Percentiles rank a stretch among this genome's conserved stretches.
Evolutionary conservation across 768 basidiomycete species (phyloP).

Genomic region (Lyophyllum decastes): DNA sequence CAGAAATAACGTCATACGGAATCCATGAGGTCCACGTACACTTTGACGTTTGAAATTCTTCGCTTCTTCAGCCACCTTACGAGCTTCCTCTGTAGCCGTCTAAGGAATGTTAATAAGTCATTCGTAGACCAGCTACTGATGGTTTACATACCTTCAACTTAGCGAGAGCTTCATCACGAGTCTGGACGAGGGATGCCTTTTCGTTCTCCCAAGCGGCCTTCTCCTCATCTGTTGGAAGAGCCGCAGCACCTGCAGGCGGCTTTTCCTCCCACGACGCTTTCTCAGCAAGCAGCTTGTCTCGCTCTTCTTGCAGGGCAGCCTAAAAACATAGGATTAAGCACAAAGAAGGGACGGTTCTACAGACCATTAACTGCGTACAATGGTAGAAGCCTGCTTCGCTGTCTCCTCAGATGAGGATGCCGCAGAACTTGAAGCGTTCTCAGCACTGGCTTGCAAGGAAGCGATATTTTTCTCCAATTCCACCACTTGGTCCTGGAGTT

Average conservation of each 20-base stretch:
- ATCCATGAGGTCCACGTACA: constrained; percentile 24
- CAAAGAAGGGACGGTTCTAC: not conserved
- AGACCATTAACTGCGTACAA: constrained; percentile 31
- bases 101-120: constrained; percentile 17
- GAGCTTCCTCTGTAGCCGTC: constrained; percentile 42
- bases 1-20: not conserved
- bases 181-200: constrained; percentile 56
- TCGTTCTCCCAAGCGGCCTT: constrained; percentile 56
- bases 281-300: constrained; percentile 62
- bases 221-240: constrained; percentile 25
- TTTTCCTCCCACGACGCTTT: constrained; percentile 46
- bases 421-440: constrained; percentile 16
- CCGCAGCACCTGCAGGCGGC: constrained; percentile 24
- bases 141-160: constrained; percentile 51
- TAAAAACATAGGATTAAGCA: constrained; percentile 23
- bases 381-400: constrained; percentile 33
- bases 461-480: constrained; percentile 37
- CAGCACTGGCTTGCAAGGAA: constrained; percentile 28
- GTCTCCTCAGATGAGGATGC: constrained; percentile 22
- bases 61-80: constrained; percentile 44
- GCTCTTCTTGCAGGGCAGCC: constrained; percentile 57
- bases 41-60: constrained; percentile 44
- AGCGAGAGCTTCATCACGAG: constrained; percentile 59
- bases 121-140: not conserved
- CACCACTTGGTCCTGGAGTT: constrained; percentile 38